phyloP scores from a whole-genome alignment of 192 early-diverging fungal species.

The Dissophora globulifera region DNA sequence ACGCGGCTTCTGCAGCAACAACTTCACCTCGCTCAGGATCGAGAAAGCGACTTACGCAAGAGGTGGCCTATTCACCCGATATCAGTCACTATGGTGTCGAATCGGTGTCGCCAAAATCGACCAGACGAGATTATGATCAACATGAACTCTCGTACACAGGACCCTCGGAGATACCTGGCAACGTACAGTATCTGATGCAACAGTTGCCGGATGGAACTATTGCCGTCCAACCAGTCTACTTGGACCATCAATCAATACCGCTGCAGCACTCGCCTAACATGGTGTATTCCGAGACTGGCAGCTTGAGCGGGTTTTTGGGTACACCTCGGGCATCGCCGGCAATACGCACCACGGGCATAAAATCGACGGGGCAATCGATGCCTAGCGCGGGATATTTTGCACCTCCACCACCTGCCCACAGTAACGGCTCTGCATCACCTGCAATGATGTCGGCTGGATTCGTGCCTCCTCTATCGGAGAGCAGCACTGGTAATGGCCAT shows the following conservation, averaged over 20 bases:
- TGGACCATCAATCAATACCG: slow-evolving; percentile 24
- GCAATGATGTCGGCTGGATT: background rate
- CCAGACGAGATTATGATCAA: background rate
- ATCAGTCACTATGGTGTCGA: background rate
- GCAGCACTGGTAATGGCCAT: background rate
- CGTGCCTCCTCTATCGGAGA: background rate
- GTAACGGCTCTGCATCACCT: background rate
- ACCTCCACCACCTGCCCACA: slow-evolving; percentile 5
- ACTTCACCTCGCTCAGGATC: slow-evolving; percentile 11
- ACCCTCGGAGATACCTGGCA: background rate
- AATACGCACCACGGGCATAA: too few relatives aligned
- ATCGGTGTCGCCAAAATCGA: too few relatives aligned
- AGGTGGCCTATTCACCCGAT: background rate
- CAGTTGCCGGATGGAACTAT: slow-evolving; percentile 47
- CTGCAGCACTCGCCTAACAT: slow-evolving; percentile 37
- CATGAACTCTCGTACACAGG: background rate
- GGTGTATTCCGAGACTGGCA: slow-evolving; percentile 36
- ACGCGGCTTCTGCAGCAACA: background rate
- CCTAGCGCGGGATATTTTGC: slow-evolving; percentile 5
- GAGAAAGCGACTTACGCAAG: too few relatives aligned
- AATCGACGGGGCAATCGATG: background rate
- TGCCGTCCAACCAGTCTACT: slow-evolving; percentile 47
- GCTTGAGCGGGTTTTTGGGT: slow-evolving; percentile 19
- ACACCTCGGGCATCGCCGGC: background rate
- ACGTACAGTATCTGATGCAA: slow-evolving; percentile 47